phyloP scores from a whole-genome alignment of 2,329 filamentous ascomycete genomes.

The Botrytis cinerea region DNA sequence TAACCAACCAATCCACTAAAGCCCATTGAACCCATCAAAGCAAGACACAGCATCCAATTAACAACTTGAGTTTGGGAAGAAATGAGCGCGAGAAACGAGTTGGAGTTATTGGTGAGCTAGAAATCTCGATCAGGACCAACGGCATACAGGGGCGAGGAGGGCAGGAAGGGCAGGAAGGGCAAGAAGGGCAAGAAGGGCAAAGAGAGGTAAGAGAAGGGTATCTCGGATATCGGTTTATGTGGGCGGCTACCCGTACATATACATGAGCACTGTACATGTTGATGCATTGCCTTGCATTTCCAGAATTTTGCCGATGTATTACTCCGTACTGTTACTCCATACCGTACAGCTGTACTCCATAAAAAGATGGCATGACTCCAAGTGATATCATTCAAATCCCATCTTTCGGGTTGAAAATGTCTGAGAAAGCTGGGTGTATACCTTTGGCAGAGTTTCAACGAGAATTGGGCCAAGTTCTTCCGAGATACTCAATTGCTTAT shows the following conservation, averaged over 20 bases:
- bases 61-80: not conserved
- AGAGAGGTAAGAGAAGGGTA: constrained; percentile 1
- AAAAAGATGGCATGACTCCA: not conserved
- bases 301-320: constrained; percentile 8
- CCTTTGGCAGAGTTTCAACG: not conserved
- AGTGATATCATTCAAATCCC: not conserved
- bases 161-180: not conserved
- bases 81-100: not conserved
- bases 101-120: not conserved
- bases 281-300: constrained; percentile 15
- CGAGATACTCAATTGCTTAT: constrained; percentile 4
- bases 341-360: not conserved
- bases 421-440: not conserved
- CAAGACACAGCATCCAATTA: constrained; percentile 16
- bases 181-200: constrained; percentile 1
- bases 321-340: not conserved
- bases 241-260: constrained; percentile 7
- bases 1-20: constrained; percentile 4
- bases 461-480: not conserved
- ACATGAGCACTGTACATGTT: constrained; percentile 6
- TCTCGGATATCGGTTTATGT: constrained; percentile 8
- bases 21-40: not conserved
- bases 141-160: not conserved
- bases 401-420: constrained; percentile 11
- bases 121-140: not conserved